Evolutionary conservation across 768 basidiomycete genomes (phyloP).

Genomic region (Tremella mesenterica): DNA sequence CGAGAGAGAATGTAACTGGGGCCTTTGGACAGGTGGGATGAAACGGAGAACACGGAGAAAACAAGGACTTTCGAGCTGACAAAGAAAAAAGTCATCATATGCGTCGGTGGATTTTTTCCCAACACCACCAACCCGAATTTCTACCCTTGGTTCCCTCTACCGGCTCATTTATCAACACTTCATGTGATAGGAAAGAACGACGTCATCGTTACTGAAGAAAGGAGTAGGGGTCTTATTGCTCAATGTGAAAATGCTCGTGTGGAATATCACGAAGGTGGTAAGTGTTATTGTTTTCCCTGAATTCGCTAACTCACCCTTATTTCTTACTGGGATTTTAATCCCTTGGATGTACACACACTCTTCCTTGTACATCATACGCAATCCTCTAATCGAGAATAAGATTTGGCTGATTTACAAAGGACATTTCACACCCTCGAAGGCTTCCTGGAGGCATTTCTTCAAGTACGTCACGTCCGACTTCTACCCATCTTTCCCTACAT

Average conservation of each 20-base stretch:
- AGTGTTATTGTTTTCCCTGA: conserved; percentile 8
- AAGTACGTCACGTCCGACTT: conserved; percentile 24
- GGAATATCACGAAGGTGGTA: conserved; percentile 41
- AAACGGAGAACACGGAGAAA: too few species aligned
- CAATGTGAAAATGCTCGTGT: conserved; percentile 29
- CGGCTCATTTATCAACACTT: conserved; percentile 23
- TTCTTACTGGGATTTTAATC: conserved; percentile 12
- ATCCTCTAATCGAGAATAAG: too few species aligned
- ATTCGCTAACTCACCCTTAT: not conserved
- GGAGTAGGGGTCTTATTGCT: conserved; percentile 32
- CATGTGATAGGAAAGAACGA: conserved; percentile 41
- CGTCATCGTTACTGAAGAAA: conserved; percentile 37
- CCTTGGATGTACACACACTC: too few species aligned
- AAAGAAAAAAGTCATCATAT: conserved; percentile 40
- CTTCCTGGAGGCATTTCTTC: conserved; percentile 36
- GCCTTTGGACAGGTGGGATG: too few species aligned
- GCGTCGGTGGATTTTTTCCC: conserved; percentile 39
- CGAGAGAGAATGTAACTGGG: too few species aligned
- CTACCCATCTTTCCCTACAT: too few species aligned
- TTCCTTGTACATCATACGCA: too few species aligned
- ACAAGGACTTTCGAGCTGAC: too few species aligned
- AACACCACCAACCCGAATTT: conserved; percentile 19
- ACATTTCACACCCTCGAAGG: conserved; percentile 39
- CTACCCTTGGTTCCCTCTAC: conserved; percentile 35
- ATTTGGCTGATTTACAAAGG: too few species aligned